A percentile compares a stretch with the other conserved stretches of the same genome.
Evolutionary conservation across 352 stramenopile species (phyloP).

Genomic region (Pythium periplocum): DNA sequence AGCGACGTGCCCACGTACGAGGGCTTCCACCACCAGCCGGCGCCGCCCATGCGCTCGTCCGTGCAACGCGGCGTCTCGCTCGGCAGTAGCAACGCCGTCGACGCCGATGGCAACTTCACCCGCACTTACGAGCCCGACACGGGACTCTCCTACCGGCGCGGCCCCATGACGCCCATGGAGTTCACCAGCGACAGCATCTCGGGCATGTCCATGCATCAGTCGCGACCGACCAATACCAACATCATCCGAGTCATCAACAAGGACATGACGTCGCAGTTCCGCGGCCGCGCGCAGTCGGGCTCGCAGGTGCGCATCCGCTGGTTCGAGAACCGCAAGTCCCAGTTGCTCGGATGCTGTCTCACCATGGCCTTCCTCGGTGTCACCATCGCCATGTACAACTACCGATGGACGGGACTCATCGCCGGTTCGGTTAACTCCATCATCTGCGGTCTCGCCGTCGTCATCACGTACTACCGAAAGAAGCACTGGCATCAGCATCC

Average conservation of each 20-base stretch:
- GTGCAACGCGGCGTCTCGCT: no score
- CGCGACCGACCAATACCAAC: conserved; percentile 47
- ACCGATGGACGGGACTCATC: conserved; percentile 83
- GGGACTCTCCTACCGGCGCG: conserved; percentile 35
- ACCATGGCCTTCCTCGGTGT: conserved; percentile 84
- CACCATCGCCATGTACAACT: conserved; percentile 86
- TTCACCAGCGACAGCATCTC: conserved; percentile 39
- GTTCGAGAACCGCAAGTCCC: conserved; percentile 88
- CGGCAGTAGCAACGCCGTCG: conserved; percentile 16
- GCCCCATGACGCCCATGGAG: conserved; percentile 19
- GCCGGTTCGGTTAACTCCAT: conserved; percentile 85
- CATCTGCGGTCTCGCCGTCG: conserved; percentile 79
- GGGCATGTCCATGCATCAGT: conserved; percentile 41
- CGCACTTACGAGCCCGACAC: conserved; percentile 39
- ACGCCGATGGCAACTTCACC: conserved; percentile 28
- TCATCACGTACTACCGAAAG: conserved; percentile 85
- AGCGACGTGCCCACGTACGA: no score
- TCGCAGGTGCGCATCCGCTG: conserved; percentile 73
- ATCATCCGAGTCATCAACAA: conserved; percentile 90
- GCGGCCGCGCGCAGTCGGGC: conserved; percentile 61
- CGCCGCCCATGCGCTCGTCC: conserved; percentile 21
- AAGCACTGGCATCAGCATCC: conserved; percentile 88
- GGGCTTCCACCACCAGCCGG: neutral
- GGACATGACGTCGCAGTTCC: conserved; percentile 85
- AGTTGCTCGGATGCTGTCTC: conserved; percentile 78